phyloP scores from a whole-genome alignment of 2,329 filamentous ascomycete species.

The Escovopsis sp. region DNA sequence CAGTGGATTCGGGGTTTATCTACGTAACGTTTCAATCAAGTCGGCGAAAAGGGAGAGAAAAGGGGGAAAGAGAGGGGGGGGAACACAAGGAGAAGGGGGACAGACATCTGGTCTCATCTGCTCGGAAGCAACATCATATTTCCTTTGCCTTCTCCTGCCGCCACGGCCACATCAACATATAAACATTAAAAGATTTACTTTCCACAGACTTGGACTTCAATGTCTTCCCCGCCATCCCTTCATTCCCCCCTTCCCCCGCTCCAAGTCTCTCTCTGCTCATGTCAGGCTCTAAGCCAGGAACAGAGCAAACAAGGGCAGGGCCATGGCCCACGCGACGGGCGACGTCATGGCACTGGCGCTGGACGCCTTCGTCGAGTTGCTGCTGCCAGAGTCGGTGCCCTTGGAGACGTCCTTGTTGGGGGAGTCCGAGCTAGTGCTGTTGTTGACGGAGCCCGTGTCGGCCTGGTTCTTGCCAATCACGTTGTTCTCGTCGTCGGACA shows the following conservation, averaged over 20 bases:
- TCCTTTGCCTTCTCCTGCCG: not conserved
- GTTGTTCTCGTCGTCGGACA: constrained; percentile 31
- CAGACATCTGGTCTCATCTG: constrained; percentile 1
- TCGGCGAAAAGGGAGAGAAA: not conserved
- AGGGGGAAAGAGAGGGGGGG: too few relatives aligned
- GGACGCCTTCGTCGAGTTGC: constrained; percentile 9
- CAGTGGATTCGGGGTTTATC: not conserved
- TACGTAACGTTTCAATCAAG: not conserved
- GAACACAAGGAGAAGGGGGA: too few relatives aligned
- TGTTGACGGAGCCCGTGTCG: constrained; percentile 16
- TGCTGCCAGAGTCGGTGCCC: constrained; percentile 4
- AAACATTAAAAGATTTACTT: not conserved
- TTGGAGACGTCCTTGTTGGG: constrained; percentile 8
- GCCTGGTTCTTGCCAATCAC: constrained; percentile 28
- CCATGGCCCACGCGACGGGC: constrained; percentile 20
- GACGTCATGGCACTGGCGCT: constrained; percentile 15
- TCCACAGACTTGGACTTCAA: not conserved
- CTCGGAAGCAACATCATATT: constrained; percentile 6
- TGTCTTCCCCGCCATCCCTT: too few relatives aligned
- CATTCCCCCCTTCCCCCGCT: too few relatives aligned
- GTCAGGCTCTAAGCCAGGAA: constrained; percentile 16
- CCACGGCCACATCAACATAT: not conserved
- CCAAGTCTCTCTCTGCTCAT: too few relatives aligned
- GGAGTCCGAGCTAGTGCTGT: constrained; percentile 8
- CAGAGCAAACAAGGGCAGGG: constrained; percentile 20